Evolutionary conservation across 495 filamentous ascomycete species (phyloP), one percentile per base, ranked within the genome.

Genomic region (Aspergillus nidulans): DNA sequence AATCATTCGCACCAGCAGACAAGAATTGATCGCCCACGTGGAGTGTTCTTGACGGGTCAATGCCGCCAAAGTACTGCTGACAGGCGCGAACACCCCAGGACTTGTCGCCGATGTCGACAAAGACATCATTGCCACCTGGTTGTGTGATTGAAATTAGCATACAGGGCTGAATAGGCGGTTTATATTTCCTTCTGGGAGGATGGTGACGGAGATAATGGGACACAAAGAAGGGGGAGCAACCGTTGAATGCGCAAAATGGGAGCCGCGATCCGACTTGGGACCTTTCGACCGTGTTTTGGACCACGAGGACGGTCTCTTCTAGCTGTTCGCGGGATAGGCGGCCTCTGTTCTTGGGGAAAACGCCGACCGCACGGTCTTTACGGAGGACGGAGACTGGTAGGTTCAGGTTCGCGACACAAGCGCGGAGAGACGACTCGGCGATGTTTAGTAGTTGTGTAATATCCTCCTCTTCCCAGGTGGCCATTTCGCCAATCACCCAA

Each of bases 41-140:
- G 43, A 96, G 71, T 0, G 87, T 90, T 58, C 80, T 81, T 42
- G 73, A 69, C 13, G 78, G 83, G 36, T 81, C 78, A 47, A 89
- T 85, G 9, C 79, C 81, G 6, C 85, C 89, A 62, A 97, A 95
- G 73, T 91, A 99, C n/a, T 82, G 77, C 74, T 97, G 94, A 53
- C 90, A 96, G 0, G 88, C 90, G 10, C 88, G 75, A 20, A 99
- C 95, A 55, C 95, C 95, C 85, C 90, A 92, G 38, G 86, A 87
- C 67, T 99, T 99, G 69, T 99, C 95, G 45, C 95, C 95, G 61
- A 99, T 97, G 71, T 99, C 95, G 34, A 99, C 92, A 65, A 99
- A 99, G 20, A 97, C 90, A 65, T 97, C 91, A 53, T 95, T 92
- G 7, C 92, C 92, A 20, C 91, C 81, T 81, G 45, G 15, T 24